Conservation (phyloP, 371 early-diverging fungal species). For the Fennellomyces sp. region DNA sequence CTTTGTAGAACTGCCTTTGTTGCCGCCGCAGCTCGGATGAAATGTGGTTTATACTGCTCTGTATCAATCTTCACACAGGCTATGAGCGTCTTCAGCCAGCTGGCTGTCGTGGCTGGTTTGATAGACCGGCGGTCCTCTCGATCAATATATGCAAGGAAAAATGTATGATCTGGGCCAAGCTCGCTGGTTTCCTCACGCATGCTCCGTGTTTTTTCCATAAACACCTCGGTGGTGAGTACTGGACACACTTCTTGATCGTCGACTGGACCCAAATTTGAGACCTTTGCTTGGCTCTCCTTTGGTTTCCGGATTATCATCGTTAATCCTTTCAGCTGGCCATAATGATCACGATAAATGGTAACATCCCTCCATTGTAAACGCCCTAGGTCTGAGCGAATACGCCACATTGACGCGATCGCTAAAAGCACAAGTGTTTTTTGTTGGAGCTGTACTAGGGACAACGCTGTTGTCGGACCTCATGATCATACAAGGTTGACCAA, state of each 20-base stretch:
- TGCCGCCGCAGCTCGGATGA: background rate
- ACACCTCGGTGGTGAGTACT: background rate
- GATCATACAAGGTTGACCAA: background rate
- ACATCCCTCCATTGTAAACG: constrained; percentile 20
- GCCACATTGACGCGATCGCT: constrained; percentile 18
- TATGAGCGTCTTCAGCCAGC: background rate
- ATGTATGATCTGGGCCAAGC: background rate
- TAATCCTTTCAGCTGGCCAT: background rate
- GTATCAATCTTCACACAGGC: background rate
- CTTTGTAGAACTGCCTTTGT: constrained; percentile 9
- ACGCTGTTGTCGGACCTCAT: background rate
- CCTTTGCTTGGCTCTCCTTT: constrained; percentile 18
- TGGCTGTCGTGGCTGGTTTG: background rate
- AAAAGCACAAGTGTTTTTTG: constrained; percentile 13
- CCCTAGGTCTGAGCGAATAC: constrained; percentile 20
- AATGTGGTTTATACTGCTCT: background rate
- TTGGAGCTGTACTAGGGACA: constrained; percentile 8
- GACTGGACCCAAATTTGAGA: constrained; percentile 7
- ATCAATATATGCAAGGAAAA: background rate
- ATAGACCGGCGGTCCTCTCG: background rate
- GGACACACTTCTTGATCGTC: constrained; percentile 7
- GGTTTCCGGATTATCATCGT: constrained; percentile 7
- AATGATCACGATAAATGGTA: background rate
- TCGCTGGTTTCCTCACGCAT: too few relatives aligned
- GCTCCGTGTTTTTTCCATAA: constrained; percentile 12